Conservation (phyloP, 305 asterid genomes). For the Fraxinus velutina region DNA sequence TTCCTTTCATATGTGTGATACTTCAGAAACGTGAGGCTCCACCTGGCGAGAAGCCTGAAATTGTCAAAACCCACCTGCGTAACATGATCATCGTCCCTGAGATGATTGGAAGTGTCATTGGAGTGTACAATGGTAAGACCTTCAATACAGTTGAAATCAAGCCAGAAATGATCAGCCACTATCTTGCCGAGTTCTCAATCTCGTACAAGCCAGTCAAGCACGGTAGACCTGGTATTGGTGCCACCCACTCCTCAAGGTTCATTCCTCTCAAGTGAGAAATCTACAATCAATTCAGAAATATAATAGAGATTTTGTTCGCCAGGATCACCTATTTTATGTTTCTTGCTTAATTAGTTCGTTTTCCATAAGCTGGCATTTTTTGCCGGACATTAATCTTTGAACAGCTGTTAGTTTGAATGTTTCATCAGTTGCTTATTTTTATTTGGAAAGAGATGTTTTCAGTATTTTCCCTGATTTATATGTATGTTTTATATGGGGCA, state of each 20-base stretch:
- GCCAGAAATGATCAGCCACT: constrained; percentile 88
- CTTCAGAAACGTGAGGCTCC: constrained; percentile 7
- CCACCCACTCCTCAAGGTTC: constrained; percentile 54
- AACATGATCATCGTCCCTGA: constrained; percentile 88
- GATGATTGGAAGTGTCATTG: constrained; percentile 91
- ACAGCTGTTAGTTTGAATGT: neutral
- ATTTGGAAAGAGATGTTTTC: neutral
- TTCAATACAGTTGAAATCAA: constrained; percentile 78
- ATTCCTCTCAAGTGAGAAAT: constrained; percentile 42
- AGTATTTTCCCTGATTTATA: neutral
- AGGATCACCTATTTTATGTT: neutral
- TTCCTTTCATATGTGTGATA: neutral
- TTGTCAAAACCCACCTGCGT: constrained; percentile 28
- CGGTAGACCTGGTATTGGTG: constrained; percentile 56
- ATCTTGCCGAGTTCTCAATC: constrained; percentile 81
- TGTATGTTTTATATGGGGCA: neutral
- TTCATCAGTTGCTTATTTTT: neutral
- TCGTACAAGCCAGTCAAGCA: constrained; percentile 64
- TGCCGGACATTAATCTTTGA: neutral
- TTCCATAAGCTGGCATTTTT: neutral
- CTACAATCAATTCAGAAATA: neutral
- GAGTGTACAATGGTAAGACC: constrained; percentile 79
- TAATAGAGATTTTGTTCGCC: neutral
- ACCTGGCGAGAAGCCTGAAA: constrained; percentile 5
- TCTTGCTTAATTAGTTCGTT: neutral